Percentiles rank a stretch among this genome's conserved stretches.
These are phyloP conservation scores for Candida suzukii DNA, from an alignment of 805 yeast species.

Conservation along the genomic window DNA sequence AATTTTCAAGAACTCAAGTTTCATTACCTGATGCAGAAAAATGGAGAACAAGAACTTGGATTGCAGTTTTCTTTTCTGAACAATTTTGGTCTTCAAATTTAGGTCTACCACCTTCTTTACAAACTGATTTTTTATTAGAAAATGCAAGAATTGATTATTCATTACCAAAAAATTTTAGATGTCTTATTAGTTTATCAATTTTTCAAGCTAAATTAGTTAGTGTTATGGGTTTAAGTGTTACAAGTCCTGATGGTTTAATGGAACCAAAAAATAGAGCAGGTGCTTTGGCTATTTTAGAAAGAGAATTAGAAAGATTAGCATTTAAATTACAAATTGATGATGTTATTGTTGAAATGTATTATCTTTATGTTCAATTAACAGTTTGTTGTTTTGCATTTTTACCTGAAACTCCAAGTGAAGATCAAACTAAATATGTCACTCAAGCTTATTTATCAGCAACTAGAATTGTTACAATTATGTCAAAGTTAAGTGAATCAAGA, in stretches of 20 bases:
- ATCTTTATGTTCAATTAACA: constrained; percentile 70
- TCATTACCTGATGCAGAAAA: constrained; percentile 83
- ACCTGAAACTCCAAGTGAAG: constrained; percentile 84
- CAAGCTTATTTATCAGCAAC: constrained; percentile 79
- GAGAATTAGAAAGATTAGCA: constrained; percentile 70
- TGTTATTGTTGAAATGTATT: constrained; percentile 67
- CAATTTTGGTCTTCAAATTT: constrained; percentile 85
- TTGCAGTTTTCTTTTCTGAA: constrained; percentile 80
- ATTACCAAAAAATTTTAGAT: constrained; percentile 65
- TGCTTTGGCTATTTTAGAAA: constrained; percentile 65
- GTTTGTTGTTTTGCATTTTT: constrained; percentile 84
- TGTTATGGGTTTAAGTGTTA: constrained; percentile 81
- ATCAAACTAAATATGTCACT: constrained; percentile 78
- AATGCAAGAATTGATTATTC: constrained; percentile 61
- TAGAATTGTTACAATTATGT: constrained; percentile 68
- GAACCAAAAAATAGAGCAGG: constrained; percentile 81
- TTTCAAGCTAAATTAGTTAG: constrained; percentile 80
- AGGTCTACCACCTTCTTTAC: constrained; percentile 83
- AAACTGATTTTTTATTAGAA: constrained; percentile 76
- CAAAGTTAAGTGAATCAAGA: constrained; percentile 58
- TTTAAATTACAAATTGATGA: constrained; percentile 61
- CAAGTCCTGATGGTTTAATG: constrained; percentile 82
- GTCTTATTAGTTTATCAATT: constrained; percentile 64
- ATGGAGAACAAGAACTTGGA: constrained; percentile 93
- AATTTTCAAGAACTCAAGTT: constrained; percentile 85